Percentiles rank a stretch among this genome's conserved stretches.
phyloP scores from a whole-genome alignment of 1,139 yeast species.

The Hansenula lynferdii region DNA sequence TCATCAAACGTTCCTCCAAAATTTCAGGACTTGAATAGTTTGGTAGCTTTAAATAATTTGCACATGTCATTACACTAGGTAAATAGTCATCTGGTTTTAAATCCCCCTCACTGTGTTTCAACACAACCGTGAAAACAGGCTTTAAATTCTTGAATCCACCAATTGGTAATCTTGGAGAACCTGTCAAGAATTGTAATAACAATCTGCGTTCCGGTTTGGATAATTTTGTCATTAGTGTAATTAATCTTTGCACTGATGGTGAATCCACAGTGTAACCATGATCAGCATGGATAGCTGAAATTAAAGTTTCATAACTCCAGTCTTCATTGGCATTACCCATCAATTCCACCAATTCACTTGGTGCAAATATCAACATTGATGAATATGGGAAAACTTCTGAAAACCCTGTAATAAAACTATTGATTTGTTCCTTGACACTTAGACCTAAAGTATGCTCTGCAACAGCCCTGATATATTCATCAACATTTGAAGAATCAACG shows the following conservation, averaged over 20 bases:
- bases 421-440: conserved; percentile 64
- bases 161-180: conserved; percentile 87
- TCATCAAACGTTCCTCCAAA: conserved; percentile 51
- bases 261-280: conserved; percentile 87
- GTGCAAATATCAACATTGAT: conserved; percentile 66
- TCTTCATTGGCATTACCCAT: conserved; percentile 82
- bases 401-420: conserved; percentile 76
- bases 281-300: conserved; percentile 68
- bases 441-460: conserved; percentile 55
- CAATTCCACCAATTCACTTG: conserved; percentile 65
- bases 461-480: conserved; percentile 51
- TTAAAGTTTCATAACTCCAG: conserved; percentile 68
- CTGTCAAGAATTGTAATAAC: conserved; percentile 86
- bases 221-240: conserved; percentile 57
- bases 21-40: conserved; percentile 62
- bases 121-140: conserved; percentile 85
- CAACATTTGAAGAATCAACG: conserved; percentile 53
- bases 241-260: conserved; percentile 50
- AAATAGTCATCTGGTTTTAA: conserved; percentile 73
- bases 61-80: conserved; percentile 99
- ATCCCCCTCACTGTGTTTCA: conserved; percentile 69
- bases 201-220: conserved; percentile 51
- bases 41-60: conserved; percentile 88
- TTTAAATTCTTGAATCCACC: conserved; percentile 86
- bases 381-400: conserved; percentile 78